Base-by-base conservation (phyloP, 1,284 basidiomycete species). In the Irpex rosettiformis region DNA sequence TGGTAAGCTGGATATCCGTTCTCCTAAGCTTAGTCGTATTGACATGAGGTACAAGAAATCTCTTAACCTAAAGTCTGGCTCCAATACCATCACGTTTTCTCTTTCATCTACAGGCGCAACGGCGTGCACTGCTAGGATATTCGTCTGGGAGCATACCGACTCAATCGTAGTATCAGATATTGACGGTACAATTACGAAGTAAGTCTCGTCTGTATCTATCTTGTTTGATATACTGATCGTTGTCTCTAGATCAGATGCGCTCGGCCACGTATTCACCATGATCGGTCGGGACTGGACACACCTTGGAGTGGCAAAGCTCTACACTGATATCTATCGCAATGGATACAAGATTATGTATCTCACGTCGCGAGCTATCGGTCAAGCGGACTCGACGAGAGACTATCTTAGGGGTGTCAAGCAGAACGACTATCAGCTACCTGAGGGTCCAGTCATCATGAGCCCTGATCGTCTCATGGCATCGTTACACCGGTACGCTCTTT, bases 261-360 rank as follows among this genome's bases (percentile, higher is more conserved):
- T 99, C 2, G 97, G 97, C 0, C 97, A 99, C 71, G 89, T 99
- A 54, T 97, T 97, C 70, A 96, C 96, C 3, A 96, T 98, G 84
- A 97, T 99, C 65, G 97, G 97, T 3, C 86, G 96, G n/a, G 97
- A 99, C 73, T 99, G 97, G 97, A 99, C 97, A 3, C 97, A 99
- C 71, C 79, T 94, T 16, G 97, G 97, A 16, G 96, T 99, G 18
- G 97, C 97, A 4, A 99, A 99, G 75, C 81, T 99, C 21, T 99
- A 99, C 75, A 98, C 94, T 2, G 97, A 99, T 69, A 98, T 99
- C 62, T 81, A 81, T 57, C 85, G 93, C 60, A 99, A 99, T 69
- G 97, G 97, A 37, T 99, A 99, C 81, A 96, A 96, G 77, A 91
- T 99, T 69, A 89, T 99, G 85, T 99, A 99, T 73, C 84, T 99